Conservation (phyloP, 1,284 basidiomycete species). For the Irpex sp. region DNA sequence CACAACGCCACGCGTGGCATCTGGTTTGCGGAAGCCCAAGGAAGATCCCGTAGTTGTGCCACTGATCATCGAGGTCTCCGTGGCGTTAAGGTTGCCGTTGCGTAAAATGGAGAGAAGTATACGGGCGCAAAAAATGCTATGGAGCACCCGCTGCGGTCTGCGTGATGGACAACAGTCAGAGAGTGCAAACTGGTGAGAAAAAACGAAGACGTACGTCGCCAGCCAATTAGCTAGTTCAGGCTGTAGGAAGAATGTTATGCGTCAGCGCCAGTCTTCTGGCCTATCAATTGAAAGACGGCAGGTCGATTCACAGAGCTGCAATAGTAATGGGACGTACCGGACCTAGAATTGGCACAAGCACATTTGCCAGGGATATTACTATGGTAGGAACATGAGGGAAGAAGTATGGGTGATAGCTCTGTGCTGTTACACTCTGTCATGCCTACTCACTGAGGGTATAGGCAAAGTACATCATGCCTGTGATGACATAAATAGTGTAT, state of each 20-base stretch:
- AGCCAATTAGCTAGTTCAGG: constrained; percentile 1
- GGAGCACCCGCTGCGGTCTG: constrained; percentile 41
- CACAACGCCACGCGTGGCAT: not conserved
- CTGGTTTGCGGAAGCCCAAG: not conserved
- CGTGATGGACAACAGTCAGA: not conserved
- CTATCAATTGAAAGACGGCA: not conserved
- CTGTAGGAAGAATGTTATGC: not conserved
- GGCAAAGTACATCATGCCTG: not conserved
- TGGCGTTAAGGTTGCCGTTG: not conserved
- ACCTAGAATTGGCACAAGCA: constrained; percentile 33
- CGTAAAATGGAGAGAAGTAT: constrained; percentile 36
- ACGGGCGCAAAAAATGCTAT: constrained; percentile 38
- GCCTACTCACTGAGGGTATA: not conserved
- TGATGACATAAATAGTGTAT: not conserved
- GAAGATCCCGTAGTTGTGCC: not conserved
- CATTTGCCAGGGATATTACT: constrained; percentile 38
- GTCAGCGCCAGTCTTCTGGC: not conserved
- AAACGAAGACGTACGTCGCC: constrained; percentile 3
- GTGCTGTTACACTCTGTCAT: not conserved
- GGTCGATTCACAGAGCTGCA: not conserved
- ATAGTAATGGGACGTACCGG: constrained; percentile 27
- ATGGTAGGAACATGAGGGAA: not conserved
- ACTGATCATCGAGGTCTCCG: not conserved
- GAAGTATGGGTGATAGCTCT: not conserved
- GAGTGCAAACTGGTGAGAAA: not conserved